Percentiles rank a stretch among this genome's conserved stretches.
Evolutionary conservation across 176 grass and related monocot species (phyloP).

Genomic region (Sorghum bicolor): Sorghum_bicolor_NCBIv3 NC_012875.2:2192501-2193000

Average conservation of each 20-base stretch:
- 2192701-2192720: conserved; percentile 54
- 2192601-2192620: neutral
- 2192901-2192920: conserved; percentile 70
- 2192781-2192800: too few relatives aligned
- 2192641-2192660: conserved; percentile 65
- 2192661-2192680: conserved; percentile 61
- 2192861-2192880: too few relatives aligned
- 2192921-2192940: conserved; percentile 82
- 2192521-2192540: neutral
- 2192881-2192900: neutral
- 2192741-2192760: too few relatives aligned
- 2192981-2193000: conserved; percentile 83
- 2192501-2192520: neutral
- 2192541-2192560: neutral
- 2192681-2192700: conserved; percentile 54
- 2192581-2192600: neutral
- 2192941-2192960: conserved; percentile 91
- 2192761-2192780: too few relatives aligned
- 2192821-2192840: neutral
- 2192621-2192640: conserved; percentile 66
- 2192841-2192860: neutral
- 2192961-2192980: conserved; percentile 78
- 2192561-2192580: neutral
- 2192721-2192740: neutral
- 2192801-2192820: neutral